Conservation (phyloP, 2,329 filamentous ascomycete genomes). For the Penicillium concentricum region DNA sequence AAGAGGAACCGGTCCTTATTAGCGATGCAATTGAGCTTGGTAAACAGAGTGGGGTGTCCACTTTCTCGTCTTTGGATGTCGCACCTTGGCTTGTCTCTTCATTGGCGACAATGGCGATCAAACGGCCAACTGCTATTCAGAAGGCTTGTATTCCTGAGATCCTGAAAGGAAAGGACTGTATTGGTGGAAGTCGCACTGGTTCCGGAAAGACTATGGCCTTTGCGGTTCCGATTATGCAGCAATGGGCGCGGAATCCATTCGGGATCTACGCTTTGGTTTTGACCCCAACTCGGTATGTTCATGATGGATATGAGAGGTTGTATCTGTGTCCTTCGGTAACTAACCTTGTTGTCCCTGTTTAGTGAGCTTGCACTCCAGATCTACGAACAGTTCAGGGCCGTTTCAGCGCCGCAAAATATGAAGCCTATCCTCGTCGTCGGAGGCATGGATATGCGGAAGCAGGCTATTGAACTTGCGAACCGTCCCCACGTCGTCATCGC, state of each 20-base stretch:
- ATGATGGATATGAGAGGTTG: not conserved
- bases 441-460: slow-evolving; percentile 85
- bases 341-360: not conserved
- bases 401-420: slow-evolving; percentile 81
- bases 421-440: slow-evolving; percentile 90
- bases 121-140: slow-evolving; percentile 86
- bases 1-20: slow-evolving; percentile 40
- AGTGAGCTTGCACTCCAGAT: slow-evolving; percentile 93
- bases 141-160: slow-evolving; percentile 91
- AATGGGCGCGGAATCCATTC: slow-evolving; percentile 87
- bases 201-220: slow-evolving; percentile 98
- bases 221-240: slow-evolving; percentile 88
- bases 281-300: slow-evolving; percentile 72
- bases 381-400: slow-evolving; percentile 91
- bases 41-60: slow-evolving; percentile 49
- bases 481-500: slow-evolving; percentile 91
- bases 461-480: slow-evolving; percentile 78
- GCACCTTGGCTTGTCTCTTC: slow-evolving; percentile 86
- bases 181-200: slow-evolving; percentile 90
- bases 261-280: slow-evolving; percentile 88
- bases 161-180: slow-evolving; percentile 85
- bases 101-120: slow-evolving; percentile 75
- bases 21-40: slow-evolving; percentile 42
- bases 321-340: not conserved
- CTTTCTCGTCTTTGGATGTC: slow-evolving; percentile 71